Evolutionary conservation across 148 eudicot genomes (phyloP), one percentile per base, ranked within the genome.

Genomic region (Pharnaceum exiguum): DNA sequence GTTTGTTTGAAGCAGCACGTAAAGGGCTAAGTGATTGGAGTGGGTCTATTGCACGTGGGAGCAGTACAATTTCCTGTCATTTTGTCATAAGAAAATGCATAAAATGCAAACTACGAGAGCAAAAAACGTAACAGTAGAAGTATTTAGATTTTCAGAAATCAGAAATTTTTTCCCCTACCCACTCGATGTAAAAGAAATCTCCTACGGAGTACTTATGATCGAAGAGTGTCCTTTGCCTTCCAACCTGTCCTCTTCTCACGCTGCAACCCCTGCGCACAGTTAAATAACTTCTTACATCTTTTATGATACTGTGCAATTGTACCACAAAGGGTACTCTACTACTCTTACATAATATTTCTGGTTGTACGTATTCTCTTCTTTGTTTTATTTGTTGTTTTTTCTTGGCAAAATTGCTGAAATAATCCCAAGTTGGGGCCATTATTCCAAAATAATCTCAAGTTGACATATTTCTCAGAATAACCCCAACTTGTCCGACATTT

Each of bases 31-130:
- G 54, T 29, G 15, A 26, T 49, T 25, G 22, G 16, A 32, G 59
- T 53, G 60, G 68, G 60, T 63, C 60, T 42, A 15, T 63, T 25
- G 68, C 52, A 64, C 67, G 68, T 64, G 68, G 61, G 47, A 47
- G 27, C 55, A 29, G 69, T 65, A 65, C 68, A 55, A 7, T 64
- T 32, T 36, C 1, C 48, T 47, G 62, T 47, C 62, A 29, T 46
- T 46, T 46, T 21, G 13, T 47, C 27, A 30, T 19, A 5, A 55
- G 40, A 32, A 26, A 31, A 18, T n/a, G 9, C 5, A 17, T n/a
- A 4, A 16, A 45, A 18, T 3, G 49, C 21, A 45, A 45, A 4
- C 23, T 21, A n/a, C 1, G 38, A 51, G 37, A 7, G 16, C n/a
- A 46, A 4, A 10, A 31, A 16, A 30, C 16, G 2, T 7, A 50